Evolutionary conservation across 805 yeast genomes (phyloP), one percentile per base, ranked within the genome.

Genomic region (Metschnikowia vanudenii): DNA sequence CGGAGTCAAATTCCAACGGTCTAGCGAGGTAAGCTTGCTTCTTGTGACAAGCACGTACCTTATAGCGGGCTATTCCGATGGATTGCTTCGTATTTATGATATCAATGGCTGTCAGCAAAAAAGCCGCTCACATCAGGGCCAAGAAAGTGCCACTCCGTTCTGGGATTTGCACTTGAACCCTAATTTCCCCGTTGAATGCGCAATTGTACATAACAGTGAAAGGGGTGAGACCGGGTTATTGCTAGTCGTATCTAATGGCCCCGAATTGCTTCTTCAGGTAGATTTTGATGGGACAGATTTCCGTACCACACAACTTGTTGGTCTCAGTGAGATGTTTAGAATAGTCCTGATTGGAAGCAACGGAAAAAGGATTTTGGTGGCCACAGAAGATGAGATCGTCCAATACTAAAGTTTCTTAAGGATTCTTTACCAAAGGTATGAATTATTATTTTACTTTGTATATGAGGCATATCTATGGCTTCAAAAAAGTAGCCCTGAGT

Each of bases 321-420:
- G 68, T 9, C 46, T 62, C 18, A 52, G 59, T 12, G 67, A 64
- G 43, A 46, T 52, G 41, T 62, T 57, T 47, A 53, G 48, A 33
- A 55, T 57, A 7, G 49, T 46, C 28, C 54, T 43, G 58, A 38
- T 37, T 32, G 56, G 18, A 14, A 8, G 34, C 14, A 36, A 13
- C 22, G 36, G 35, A 1, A 19, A 16, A 20, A 18, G 18, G 20
- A 1, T 38, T 2, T 39, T 46, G 35, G 55, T 41, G n/a, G 48
- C 54, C 19, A 46, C 53, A 2, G 29, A 34, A 10, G 46, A 43
- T 28, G 47, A 48, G 17, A 36, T 51, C 10, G 49, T 41, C n/a
- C 45, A 41, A 13, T 46, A 37, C 24, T 41, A 18, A 18, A 14
- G n/a, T n/a, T n/a, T n/a, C n/a, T n/a, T n/a, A n/a, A n/a, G n/a